Conservation (phyloP, 2,329 filamentous ascomycete species). For the Sarocladium oryzae region DNA sequence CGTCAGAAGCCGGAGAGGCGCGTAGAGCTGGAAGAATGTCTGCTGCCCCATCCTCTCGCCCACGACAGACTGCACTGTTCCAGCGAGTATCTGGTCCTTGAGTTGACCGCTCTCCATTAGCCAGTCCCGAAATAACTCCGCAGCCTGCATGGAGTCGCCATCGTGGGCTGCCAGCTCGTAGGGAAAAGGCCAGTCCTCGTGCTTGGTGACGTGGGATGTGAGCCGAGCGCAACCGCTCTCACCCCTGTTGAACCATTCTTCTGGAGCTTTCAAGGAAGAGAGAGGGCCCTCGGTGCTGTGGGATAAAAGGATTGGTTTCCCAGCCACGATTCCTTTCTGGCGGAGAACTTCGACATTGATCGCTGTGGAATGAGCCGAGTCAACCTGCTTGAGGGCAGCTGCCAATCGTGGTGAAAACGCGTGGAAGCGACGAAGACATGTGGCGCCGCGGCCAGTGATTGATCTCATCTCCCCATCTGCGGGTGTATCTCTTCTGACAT, state of each 20-base stretch:
- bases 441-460: not conserved
- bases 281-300: slow-evolving; percentile 32
- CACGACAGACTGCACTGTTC: slow-evolving; percentile 23
- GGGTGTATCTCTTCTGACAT: no score
- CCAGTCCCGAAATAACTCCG: slow-evolving; percentile 22
- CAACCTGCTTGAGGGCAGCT: not conserved
- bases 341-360: slow-evolving; percentile 40
- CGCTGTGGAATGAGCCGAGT: not conserved
- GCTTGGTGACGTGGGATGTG: slow-evolving; percentile 23
- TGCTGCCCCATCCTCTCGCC: slow-evolving; percentile 12
- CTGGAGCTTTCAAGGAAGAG: slow-evolving; percentile 46
- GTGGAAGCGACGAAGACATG: slow-evolving; percentile 2
- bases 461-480: slow-evolving; percentile 3
- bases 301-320: slow-evolving; percentile 43
- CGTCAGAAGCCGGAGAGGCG: slow-evolving; percentile 59
- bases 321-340: slow-evolving; percentile 42
- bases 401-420: not conserved
- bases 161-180: slow-evolving; percentile 31
- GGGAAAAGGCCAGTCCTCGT: slow-evolving; percentile 26
- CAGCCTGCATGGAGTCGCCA: slow-evolving; percentile 12
- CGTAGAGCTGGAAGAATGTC: slow-evolving; percentile 50
- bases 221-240: slow-evolving; percentile 10
- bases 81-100: slow-evolving; percentile 24
- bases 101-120: slow-evolving; percentile 19
- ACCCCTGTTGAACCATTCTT: slow-evolving; percentile 47